Conservation (phyloP, 495 filamentous ascomycete species). For the Tetracladium setigerum region DNA sequence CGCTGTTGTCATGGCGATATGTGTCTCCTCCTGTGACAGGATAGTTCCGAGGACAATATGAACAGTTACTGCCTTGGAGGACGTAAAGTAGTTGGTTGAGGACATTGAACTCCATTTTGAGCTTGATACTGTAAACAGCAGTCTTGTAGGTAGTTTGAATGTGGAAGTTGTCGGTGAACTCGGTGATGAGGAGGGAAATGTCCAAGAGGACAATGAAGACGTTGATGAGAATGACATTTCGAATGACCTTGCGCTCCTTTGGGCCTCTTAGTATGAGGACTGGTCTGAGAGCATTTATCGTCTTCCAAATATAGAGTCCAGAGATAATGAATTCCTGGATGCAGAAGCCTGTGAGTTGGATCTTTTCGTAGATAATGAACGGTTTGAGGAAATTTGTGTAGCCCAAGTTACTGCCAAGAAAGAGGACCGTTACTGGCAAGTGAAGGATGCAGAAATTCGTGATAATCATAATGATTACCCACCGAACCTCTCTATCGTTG, state of each 20-base stretch:
- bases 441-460: slow-evolving; percentile 46
- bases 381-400: slow-evolving; percentile 28
- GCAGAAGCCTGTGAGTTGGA: slow-evolving; percentile 49
- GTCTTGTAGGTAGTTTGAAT: slow-evolving; percentile 50
- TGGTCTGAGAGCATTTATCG: slow-evolving; percentile 40
- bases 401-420: slow-evolving; percentile 42
- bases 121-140: slow-evolving; percentile 55
- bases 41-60: no score
- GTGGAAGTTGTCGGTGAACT: slow-evolving; percentile 45
- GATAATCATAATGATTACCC: slow-evolving; percentile 50
- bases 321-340: slow-evolving; percentile 52
- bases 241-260: slow-evolving; percentile 21
- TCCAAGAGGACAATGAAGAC: slow-evolving; percentile 40
- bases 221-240: slow-evolving; percentile 47
- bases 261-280: slow-evolving; percentile 14
- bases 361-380: slow-evolving; percentile 49
- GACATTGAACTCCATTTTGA: slow-evolving; percentile 57
- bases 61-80: no score
- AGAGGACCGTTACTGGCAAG: slow-evolving; percentile 24
- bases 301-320: slow-evolving; percentile 48
- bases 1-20: no score
- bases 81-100: slow-evolving; percentile 50
- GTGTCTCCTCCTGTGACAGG: no score
- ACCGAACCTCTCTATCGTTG: slow-evolving; percentile 40
- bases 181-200: slow-evolving; percentile 36